Evolutionary conservation across 2,329 filamentous ascomycete genomes (phyloP), one percentile per base, ranked within the genome.

Genomic region (Apiospora phragmitis): DNA sequence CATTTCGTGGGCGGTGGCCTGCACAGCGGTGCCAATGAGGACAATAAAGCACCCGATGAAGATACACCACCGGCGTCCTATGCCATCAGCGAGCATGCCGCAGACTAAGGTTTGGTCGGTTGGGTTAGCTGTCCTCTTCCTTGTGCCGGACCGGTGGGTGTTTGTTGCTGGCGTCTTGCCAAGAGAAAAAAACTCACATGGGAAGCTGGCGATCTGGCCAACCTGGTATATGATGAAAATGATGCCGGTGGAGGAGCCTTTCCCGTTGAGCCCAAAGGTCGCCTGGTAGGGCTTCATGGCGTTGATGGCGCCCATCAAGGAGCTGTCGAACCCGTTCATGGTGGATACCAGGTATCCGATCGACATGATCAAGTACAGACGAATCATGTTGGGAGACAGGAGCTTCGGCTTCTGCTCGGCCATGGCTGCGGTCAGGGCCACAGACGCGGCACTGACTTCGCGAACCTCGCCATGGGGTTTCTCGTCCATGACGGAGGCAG

Each of bases 251-350:
- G 81, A 83, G 41, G 84, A 83, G 8, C 85, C 86, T 12, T 80
- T 82, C 14, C 84, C 84, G 29, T 78, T 78, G n/a, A 88, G 77
- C 0, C 78, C 82, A 70, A 88, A 89, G 4, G 83, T 85, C 0
- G 78, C 71, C 69, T 87, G 86, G 74, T 88, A 89, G 1, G 82
- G 77, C 0, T 80, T 67, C 83, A 88, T 88, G 65, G 85, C 85
- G 71, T 88, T 88, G 72, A 89, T 87, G 6, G 84, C 81, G 12
- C 81, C 79, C 76, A 85, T 83, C 67, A 91, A 83, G 38, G 85
- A 87, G 47, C 87, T 87, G 73, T 90, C 88, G 73, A 87, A 90
- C 38, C 88, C 88, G 76, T 89, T 88, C 83, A 86, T 85, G 11
- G 85, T 88, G 32, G 84, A 86, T 71, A 83, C 79, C 16, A 83